phyloP scores from a whole-genome alignment of 129 eudicot species.

The Artemisia annua region DNA sequence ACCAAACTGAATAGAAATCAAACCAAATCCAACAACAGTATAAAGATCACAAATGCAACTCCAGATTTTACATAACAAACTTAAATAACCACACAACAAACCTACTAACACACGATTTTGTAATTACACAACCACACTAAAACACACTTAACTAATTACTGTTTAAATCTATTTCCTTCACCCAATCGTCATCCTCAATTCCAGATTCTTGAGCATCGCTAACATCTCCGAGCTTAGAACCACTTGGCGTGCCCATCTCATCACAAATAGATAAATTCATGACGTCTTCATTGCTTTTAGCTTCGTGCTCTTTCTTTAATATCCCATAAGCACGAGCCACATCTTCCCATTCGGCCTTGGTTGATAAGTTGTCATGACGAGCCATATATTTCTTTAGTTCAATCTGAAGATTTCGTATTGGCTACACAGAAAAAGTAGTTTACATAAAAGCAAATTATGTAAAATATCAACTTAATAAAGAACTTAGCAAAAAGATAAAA shows the following conservation, averaged over 20 bases:
- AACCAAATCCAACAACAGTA: neutral
- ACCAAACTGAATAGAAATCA: neutral
- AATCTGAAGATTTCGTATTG: slow-evolving; percentile 40
- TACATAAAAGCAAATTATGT: neutral
- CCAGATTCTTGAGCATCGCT: slow-evolving; percentile 20
- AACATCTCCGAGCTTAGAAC: neutral
- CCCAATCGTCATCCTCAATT: neutral
- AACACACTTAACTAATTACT: neutral
- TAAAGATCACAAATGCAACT: neutral
- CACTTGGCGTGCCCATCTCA: neutral
- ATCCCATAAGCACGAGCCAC: slow-evolving; percentile 46
- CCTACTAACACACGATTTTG: neutral
- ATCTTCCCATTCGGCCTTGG: slow-evolving; percentile 47
- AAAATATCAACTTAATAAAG: too few relatives aligned
- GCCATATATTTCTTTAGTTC: slow-evolving; percentile 54
- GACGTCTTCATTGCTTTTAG: slow-evolving; percentile 8
- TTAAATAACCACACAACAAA: slow-evolving; percentile 1
- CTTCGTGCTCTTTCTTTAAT: slow-evolving; percentile 32
- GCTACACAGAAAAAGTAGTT: slow-evolving; percentile 30
- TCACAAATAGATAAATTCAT: neutral
- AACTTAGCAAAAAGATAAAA: neutral
- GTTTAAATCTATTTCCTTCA: neutral
- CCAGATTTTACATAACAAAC: neutral
- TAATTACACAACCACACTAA: neutral
- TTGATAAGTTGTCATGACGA: slow-evolving; percentile 40